These are phyloP conservation scores for Chaetomium strumarium DNA, from an alignment of 2,329 filamentous ascomycete genomes.

Conservation along the genomic window DNA sequence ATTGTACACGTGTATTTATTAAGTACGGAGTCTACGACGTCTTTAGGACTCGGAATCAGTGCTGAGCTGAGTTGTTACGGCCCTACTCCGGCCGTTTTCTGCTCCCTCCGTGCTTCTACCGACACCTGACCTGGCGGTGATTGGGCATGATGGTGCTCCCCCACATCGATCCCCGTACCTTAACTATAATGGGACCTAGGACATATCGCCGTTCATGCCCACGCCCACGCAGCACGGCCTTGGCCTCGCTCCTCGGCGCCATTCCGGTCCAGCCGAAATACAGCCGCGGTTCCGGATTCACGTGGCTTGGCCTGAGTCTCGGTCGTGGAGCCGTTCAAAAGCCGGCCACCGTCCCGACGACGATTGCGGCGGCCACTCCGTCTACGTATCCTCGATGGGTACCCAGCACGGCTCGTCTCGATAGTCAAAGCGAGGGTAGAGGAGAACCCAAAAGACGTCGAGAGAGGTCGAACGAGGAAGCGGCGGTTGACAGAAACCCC, in stretches of 20 bases:
- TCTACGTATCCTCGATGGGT: neutral
- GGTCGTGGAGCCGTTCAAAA: constrained; percentile 13
- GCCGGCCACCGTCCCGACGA: constrained; percentile 1
- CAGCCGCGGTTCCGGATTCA: constrained; percentile 3
- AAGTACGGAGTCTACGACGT: too few relatives aligned
- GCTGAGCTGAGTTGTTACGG: constrained; percentile 16
- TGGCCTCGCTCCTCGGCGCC: neutral
- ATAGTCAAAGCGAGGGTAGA: too few relatives aligned
- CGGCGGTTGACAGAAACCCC: too few relatives aligned
- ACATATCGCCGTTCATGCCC: too few relatives aligned
- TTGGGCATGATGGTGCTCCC: neutral
- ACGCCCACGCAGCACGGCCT: neutral
- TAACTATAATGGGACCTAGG: too few relatives aligned
- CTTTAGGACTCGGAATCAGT: constrained; percentile 6
- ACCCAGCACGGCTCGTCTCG: neutral
- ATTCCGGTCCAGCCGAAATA: neutral
- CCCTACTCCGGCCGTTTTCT: constrained; percentile 25
- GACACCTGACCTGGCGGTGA: constrained; percentile 1
- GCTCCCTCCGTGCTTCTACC: constrained; percentile 9
- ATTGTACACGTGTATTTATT: too few relatives aligned
- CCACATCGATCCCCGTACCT: neutral
- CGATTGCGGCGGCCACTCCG: neutral
- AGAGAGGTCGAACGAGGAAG: too few relatives aligned
- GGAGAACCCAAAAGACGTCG: too few relatives aligned
- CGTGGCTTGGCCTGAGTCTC: constrained; percentile 9